Base-by-base conservation (phyloP, 306 rosid species). In the Abrus pulchellus region DNA sequence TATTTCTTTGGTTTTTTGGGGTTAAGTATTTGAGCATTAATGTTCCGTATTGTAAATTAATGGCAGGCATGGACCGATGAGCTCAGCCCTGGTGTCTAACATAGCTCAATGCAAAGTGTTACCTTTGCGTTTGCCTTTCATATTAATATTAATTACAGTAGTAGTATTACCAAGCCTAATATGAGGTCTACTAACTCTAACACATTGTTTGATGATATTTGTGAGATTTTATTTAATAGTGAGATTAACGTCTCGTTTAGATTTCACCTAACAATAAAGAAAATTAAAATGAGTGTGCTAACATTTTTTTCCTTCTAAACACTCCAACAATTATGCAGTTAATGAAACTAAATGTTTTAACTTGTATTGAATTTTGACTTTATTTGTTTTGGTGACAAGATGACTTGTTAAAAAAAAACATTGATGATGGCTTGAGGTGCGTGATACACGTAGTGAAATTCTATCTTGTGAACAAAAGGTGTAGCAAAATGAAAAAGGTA, bases 11-110 rank as follows among this genome's bases (percentile, higher is more conserved):
- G 0, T 0, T 12, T 62, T 34, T 62, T 6, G 13, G 48, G 30
- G 7, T 14, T 13, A n/a, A 40, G 33, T 14, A 12, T 57, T 20
- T 34, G 49, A 57, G 29, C 11, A 50, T 29, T 36, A 3, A 70
- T 38, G 65, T 60, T 59, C 60, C 9, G 30, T 27, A 8, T 20
- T 80, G 83, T 80, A 60, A 60, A 66, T 45, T 32, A 60, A 49
- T 27, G 62, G 36, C 73, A 34, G 53, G n/a, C 28, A 63, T 62
- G 63, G 27, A 33, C 48, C 34, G 4, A 53, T 53, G 66, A 53
- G 56, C 45, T 14, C 74, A 5, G 55, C 20, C 20, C 20, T 20
- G 20, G 44, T 66, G 53, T 77, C 54, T 70, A 6, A 78, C 12
- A 47, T 55, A n/a, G 59, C 33, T 68, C n/a, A 68, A 40, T 68